phyloP scores from a whole-genome alignment of 1,139 yeast species.

The Saccharomyces hybrid region DNA sequence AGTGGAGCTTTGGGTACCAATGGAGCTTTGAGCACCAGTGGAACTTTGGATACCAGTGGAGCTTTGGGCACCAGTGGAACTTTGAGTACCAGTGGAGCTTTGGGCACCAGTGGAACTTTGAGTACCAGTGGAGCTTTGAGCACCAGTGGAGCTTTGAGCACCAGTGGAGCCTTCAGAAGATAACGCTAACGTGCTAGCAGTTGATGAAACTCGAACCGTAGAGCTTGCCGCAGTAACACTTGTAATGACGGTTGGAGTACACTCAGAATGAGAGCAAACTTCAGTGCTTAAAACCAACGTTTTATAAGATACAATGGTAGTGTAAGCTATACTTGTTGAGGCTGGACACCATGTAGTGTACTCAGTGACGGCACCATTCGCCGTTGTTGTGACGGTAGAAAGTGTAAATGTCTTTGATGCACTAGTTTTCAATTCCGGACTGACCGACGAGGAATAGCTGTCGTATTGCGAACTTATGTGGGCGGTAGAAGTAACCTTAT shows the following conservation, averaged over 20 bases:
- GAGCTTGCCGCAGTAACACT: background rate
- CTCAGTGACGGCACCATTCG: background rate
- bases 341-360: background rate
- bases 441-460: background rate
- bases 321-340: background rate
- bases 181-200: background rate
- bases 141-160: background rate
- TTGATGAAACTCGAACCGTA: background rate
- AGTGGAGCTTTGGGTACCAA: too few relatives aligned
- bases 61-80: too few relatives aligned
- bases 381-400: conserved; percentile 2
- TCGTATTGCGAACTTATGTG: background rate
- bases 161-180: too few relatives aligned
- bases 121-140: too few relatives aligned
- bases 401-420: background rate
- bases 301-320: background rate
- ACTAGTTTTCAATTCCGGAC: background rate
- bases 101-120: too few relatives aligned
- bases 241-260: background rate
- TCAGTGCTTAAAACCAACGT: background rate
- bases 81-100: too few relatives aligned
- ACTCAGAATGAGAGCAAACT: background rate
- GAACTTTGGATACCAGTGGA: too few relatives aligned
- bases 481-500: background rate
- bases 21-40: too few relatives aligned